phyloP scores from a whole-genome alignment of 768 basidiomycete species.

The Kwoniella sp. region DNA sequence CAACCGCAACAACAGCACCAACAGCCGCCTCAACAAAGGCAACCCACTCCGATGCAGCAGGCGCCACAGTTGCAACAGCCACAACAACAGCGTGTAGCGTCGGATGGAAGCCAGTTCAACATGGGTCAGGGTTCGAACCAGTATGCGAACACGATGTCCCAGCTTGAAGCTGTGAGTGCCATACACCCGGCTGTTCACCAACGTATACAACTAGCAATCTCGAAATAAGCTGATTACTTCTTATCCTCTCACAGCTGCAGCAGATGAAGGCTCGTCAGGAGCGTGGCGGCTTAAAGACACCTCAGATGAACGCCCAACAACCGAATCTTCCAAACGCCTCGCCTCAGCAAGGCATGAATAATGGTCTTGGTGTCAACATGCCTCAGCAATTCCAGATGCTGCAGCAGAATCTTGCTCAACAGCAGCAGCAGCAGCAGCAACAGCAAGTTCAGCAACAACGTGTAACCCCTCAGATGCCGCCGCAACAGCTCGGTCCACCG shows the following conservation, averaged over 20 bases:
- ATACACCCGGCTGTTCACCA: too few relatives aligned
- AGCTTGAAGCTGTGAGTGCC: conserved; percentile 41
- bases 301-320: conserved; percentile 23
- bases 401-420: conserved; percentile 26
- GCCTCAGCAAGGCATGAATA: conserved; percentile 24
- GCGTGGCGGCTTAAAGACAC: conserved; percentile 32
- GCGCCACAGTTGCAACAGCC: conserved; percentile 7
- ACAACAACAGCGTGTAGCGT: conserved; percentile 19
- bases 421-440: conserved; percentile 22
- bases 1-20: conserved; percentile 5
- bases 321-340: conserved; percentile 28
- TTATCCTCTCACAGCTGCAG: conserved; percentile 42
- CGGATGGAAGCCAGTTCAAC: conserved; percentile 8
- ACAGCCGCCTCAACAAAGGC: conserved; percentile 16
- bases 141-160: conserved; percentile 25
- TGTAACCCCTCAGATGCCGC: conserved; percentile 15
- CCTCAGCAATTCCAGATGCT: conserved; percentile 22
- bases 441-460: conserved; percentile 5
- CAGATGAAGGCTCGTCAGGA: conserved; percentile 43
- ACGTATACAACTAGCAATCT: background rate
- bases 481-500: conserved; percentile 6
- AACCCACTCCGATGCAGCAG: conserved; percentile 3
- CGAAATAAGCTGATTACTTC: conserved; percentile 8
- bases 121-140: conserved; percentile 14
- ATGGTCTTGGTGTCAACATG: conserved; percentile 11